These are phyloP conservation scores for Phytophthora nicotianae DNA, from an alignment of 352 stramenopile species.

Conservation along the genomic window DNA sequence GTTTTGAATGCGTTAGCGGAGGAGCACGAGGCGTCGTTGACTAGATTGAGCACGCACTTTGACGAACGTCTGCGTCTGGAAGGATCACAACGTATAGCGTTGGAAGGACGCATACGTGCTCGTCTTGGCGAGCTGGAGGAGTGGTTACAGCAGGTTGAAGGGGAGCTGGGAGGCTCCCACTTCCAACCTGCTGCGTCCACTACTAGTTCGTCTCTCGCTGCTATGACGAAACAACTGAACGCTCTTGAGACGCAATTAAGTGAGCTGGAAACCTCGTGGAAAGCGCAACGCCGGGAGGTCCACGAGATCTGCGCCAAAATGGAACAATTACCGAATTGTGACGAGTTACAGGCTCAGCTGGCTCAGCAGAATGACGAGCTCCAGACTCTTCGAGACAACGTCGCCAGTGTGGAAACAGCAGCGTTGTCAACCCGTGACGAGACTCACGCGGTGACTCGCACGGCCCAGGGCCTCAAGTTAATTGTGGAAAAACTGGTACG, in stretches of 20 bases:
- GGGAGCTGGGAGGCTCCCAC: conserved; percentile 58
- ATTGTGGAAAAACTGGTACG: conserved; percentile 82
- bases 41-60: conserved; percentile 69
- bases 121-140: conserved; percentile 72
- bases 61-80: conserved; percentile 67
- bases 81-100: conserved; percentile 62
- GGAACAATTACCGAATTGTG: conserved; percentile 26
- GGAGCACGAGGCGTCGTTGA: conserved; percentile 74
- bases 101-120: conserved; percentile 61
- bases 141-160: conserved; percentile 83
- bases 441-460: conserved; percentile 50
- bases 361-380: conserved; percentile 46
- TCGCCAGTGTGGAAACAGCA: conserved; percentile 50
- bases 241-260: conserved; percentile 25
- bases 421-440: conserved; percentile 50
- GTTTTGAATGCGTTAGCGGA: conserved; percentile 62
- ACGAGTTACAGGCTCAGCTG: conserved; percentile 45
- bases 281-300: conserved; percentile 16
- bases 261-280: conserved; percentile 24
- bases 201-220: conserved; percentile 26
- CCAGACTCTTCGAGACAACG: conserved; percentile 44
- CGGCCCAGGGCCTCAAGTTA: conserved; percentile 63
- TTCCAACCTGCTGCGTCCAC: conserved; percentile 23
- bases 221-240: conserved; percentile 25
- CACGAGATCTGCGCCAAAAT: conserved; percentile 18